Conservation (phyloP, 257 asterid genomes). For the Jasminum sambac region DNA sequence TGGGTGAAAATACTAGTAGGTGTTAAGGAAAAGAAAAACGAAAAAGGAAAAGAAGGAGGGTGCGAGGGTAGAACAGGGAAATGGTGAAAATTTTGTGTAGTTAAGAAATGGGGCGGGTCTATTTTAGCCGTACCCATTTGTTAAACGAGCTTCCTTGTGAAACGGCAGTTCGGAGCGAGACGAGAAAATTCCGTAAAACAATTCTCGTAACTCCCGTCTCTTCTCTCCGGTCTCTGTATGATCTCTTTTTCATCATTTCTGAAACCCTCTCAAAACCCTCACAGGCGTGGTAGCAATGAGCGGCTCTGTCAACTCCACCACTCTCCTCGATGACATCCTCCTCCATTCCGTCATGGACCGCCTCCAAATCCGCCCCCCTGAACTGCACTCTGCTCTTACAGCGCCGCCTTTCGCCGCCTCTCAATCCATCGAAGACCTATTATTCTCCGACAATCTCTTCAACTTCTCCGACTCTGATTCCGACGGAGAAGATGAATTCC, state of each 20-base stretch:
- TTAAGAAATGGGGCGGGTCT: no score
- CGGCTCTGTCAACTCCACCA: conserved; percentile 32
- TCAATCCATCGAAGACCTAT: conserved; percentile 45
- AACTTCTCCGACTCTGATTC: conserved; percentile 31
- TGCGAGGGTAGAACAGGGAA: no score
- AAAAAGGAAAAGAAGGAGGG: no score
- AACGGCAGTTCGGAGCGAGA: background rate
- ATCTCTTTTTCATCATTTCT: background rate
- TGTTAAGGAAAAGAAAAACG: no score
- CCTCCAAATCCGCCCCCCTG: conserved; percentile 45
- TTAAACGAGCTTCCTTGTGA: no score
- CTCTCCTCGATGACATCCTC: conserved; percentile 43
- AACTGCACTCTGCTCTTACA: conserved; percentile 5
- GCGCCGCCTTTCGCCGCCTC: conserved; percentile 27
- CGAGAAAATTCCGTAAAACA: background rate
- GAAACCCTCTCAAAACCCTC: conserved; percentile 10
- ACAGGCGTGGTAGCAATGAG: conserved; percentile 27
- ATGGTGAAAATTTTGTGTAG: no score
- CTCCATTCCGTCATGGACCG: conserved; percentile 45
- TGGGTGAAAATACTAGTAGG: no score
- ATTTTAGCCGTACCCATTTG: no score
- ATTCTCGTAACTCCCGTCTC: background rate
- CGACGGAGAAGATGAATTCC: conserved; percentile 27
- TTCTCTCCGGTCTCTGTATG: background rate
- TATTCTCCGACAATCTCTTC: conserved; percentile 33